Evolutionary conservation across 1,139 yeast genomes (phyloP).

Genomic region (Ogataea hybrid): DNA sequence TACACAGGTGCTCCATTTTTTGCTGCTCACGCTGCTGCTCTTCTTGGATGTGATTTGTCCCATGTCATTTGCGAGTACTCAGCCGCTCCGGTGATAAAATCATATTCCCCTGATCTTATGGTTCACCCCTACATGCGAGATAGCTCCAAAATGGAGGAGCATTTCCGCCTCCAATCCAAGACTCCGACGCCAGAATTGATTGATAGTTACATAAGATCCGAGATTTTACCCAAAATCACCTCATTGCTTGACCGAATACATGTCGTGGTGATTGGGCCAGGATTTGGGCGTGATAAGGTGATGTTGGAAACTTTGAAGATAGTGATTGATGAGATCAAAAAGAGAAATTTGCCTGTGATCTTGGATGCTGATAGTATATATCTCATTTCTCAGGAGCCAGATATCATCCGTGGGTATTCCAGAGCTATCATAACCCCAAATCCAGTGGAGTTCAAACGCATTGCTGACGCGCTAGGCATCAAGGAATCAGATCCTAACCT

Average conservation of each 20-base stretch:
- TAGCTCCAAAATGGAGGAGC: conserved; percentile 18
- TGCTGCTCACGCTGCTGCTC: conserved; percentile 79
- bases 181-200: conserved; percentile 24
- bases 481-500: conserved; percentile 24
- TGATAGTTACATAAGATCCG: conserved; percentile 38
- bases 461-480: conserved; percentile 49
- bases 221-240: conserved; percentile 54
- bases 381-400: conserved; percentile 56
- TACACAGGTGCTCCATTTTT: conserved; percentile 97
- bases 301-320: conserved; percentile 61
- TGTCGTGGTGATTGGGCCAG: conserved; percentile 89
- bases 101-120: conserved; percentile 92
- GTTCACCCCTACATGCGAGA: conserved; percentile 82
- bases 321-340: conserved; percentile 56
- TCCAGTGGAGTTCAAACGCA: conserved; percentile 75
- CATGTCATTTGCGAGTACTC: conserved; percentile 78
- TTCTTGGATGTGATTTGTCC: conserved; percentile 84
- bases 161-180: conserved; percentile 10
- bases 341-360: conserved; percentile 58
- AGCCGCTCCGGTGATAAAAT: conserved; percentile 81
- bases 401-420: conserved; percentile 46
- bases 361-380: conserved; percentile 89
- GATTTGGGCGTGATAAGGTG: conserved; percentile 77
- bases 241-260: conserved; percentile 65
- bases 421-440: conserved; percentile 84